Conservation (phyloP, 1,284 basidiomycete genomes). For the Psilocybe mexicana region DNA sequence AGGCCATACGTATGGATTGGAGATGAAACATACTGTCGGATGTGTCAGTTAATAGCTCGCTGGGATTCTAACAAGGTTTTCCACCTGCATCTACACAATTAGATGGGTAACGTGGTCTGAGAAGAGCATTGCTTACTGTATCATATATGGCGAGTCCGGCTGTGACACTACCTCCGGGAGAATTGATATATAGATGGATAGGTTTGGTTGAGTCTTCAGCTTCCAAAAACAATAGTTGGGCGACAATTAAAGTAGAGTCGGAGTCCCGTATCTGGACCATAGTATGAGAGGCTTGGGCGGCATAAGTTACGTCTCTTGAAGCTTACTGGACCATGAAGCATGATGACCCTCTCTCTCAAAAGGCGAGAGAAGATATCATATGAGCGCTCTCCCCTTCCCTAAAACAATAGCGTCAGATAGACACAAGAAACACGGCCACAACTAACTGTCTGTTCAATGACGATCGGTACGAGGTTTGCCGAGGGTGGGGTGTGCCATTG, state of each 20-base stretch:
- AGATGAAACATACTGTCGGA: conserved; percentile 78
- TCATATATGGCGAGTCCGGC: conserved; percentile 95
- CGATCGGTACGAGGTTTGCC: conserved; percentile 80
- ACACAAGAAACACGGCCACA: background rate
- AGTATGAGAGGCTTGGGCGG: background rate
- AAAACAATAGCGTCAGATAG: conserved; percentile 9
- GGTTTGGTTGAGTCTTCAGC: conserved; percentile 91
- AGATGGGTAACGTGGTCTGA: conserved; percentile 6
- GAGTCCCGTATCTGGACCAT: conserved; percentile 76
- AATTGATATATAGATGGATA: conserved; percentile 93
- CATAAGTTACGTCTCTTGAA: background rate
- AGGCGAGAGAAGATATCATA: conserved; percentile 95
- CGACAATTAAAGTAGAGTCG: conserved; percentile 82
- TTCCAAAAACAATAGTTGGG: conserved; percentile 91
- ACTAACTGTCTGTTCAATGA: conserved; percentile 88
- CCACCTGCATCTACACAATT: conserved; percentile 70
- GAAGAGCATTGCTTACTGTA: conserved; percentile 55
- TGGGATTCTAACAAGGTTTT: conserved; percentile 21
- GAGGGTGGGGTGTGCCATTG: conserved; percentile 43
- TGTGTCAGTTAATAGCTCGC: conserved; percentile 15
- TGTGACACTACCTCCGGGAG: conserved; percentile 91
- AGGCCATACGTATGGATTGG: conserved; percentile 95
- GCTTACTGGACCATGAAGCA: conserved; percentile 87
- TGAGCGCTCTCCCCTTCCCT: conserved; percentile 91
- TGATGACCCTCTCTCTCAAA: conserved; percentile 88